phyloP scores from a whole-genome alignment of 352 stramenopile genomes.

The Pythium guiyangense region DNA sequence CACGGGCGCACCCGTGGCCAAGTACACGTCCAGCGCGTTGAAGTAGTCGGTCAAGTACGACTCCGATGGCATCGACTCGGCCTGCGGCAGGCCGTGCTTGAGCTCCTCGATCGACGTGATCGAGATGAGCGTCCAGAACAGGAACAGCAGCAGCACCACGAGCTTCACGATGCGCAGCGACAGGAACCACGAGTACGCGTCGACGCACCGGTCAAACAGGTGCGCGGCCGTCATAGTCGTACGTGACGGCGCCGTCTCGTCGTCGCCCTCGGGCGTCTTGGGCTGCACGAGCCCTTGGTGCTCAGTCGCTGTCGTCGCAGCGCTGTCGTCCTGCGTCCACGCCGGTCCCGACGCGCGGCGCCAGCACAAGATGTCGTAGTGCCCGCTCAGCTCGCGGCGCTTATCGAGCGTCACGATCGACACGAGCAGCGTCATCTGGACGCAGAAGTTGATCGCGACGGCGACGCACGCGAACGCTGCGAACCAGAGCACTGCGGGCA shows the following conservation, averaged over 20 bases:
- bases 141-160: slow-evolving; percentile 47
- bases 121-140: slow-evolving; percentile 36
- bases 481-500: slow-evolving; percentile 61
- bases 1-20: slow-evolving; percentile 37
- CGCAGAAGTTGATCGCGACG: slow-evolving; percentile 41
- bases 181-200: slow-evolving; percentile 37
- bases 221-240: slow-evolving; percentile 6
- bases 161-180: slow-evolving; percentile 47
- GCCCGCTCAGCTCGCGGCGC: slow-evolving; percentile 50
- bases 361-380: slow-evolving; percentile 61
- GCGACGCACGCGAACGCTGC: slow-evolving; percentile 40
- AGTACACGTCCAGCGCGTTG: slow-evolving; percentile 36
- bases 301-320: background rate
- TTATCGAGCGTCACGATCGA: slow-evolving; percentile 62
- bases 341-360: slow-evolving; percentile 3
- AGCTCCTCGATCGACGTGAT: slow-evolving; percentile 50
- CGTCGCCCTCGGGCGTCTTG: slow-evolving; percentile 19
- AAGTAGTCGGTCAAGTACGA: slow-evolving; percentile 63
- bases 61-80: slow-evolving; percentile 44
- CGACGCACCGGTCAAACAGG: slow-evolving; percentile 39
- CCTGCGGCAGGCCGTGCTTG: slow-evolving; percentile 44
- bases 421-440: slow-evolving; percentile 71
- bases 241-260: background rate
- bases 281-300: slow-evolving; percentile 14
- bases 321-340: slow-evolving; percentile 6